Percentiles rank a stretch among this genome's conserved stretches.
Conservation (phyloP, 768 basidiomycete genomes). For the Rickenella mellea region DNA sequence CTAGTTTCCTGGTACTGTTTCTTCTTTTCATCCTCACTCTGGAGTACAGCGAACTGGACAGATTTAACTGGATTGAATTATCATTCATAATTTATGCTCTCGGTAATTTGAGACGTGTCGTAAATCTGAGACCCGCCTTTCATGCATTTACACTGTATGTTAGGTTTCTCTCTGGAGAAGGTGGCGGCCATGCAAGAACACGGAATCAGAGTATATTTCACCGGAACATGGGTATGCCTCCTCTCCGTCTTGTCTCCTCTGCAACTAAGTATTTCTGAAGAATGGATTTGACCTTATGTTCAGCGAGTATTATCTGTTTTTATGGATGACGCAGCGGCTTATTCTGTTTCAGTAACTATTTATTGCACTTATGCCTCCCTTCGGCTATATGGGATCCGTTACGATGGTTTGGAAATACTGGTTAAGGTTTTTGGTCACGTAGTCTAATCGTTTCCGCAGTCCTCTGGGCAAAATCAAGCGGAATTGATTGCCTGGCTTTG, state of each 20-base stretch:
- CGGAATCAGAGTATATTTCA: constrained; percentile 62
- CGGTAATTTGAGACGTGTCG: constrained; percentile 23
- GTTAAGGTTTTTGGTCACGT: constrained; percentile 3
- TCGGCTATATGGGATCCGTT: constrained; percentile 68
- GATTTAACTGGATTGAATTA: constrained; percentile 56
- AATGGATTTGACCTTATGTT: constrained; percentile 94
- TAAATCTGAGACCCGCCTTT: not conserved
- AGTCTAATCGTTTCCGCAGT: constrained; percentile 24
- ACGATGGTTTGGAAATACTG: constrained; percentile 37
- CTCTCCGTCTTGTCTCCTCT: not conserved
- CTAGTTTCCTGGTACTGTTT: constrained; percentile 73
- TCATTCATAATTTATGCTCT: constrained; percentile 59
- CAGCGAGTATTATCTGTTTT: constrained; percentile 31
- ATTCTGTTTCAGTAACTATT: constrained; percentile 48
- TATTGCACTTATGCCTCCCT: constrained; percentile 71
- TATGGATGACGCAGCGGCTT: constrained; percentile 1
- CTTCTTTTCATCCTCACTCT: constrained; percentile 72
- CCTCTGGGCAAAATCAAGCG: constrained; percentile 56
- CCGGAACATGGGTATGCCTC: constrained; percentile 8
- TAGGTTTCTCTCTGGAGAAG: constrained; percentile 87
- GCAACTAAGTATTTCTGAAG: constrained; percentile 22
- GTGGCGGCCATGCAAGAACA: constrained; percentile 94
- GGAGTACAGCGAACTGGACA: constrained; percentile 54
- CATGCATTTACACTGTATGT: constrained; percentile 33
- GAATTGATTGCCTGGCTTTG: constrained; percentile 77